phyloP scores from a whole-genome alignment of 345 rosid species.

The Citrus sinensis region DNA sequence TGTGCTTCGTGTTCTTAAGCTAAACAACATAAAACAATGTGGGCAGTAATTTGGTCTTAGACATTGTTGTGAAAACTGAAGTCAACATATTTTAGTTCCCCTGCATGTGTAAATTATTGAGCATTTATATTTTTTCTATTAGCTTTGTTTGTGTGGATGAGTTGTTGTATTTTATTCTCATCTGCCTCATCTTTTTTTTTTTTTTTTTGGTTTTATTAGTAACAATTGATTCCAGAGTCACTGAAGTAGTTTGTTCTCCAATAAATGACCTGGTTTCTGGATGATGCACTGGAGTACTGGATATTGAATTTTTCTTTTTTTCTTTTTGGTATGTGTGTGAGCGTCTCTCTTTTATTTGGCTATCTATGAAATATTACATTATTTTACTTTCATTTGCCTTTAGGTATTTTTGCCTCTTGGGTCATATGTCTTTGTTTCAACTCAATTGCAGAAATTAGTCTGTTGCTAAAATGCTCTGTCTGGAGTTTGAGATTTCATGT shows the following conservation, averaged over 20 bases:
- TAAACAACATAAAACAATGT: not conserved
- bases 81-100: not conserved
- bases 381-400: not conserved
- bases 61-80: not conserved
- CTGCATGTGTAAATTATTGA: not conserved
- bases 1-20: not conserved
- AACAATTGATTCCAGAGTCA: not conserved
- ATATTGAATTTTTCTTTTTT: not conserved
- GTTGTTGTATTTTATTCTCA: not conserved
- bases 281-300: not conserved
- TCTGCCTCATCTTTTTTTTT: not conserved
- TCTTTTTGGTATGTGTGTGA: not conserved
- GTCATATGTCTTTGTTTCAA: not conserved
- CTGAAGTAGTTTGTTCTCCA: not conserved
- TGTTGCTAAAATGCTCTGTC: not conserved
- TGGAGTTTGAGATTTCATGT: not conserved
- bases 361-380: not conserved
- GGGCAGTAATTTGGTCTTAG: not conserved
- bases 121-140: not conserved
- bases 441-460: not conserved
- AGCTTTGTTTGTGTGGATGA: not conserved
- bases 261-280: not conserved
- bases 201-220: not conserved
- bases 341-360: not conserved
- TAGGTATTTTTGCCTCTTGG: not conserved